A percentile compares a stretch with the other conserved stretches of the same genome.
Evolutionary conservation across 1,284 basidiomycete genomes (phyloP).

Genomic region (Ustilago crameri): DNA sequence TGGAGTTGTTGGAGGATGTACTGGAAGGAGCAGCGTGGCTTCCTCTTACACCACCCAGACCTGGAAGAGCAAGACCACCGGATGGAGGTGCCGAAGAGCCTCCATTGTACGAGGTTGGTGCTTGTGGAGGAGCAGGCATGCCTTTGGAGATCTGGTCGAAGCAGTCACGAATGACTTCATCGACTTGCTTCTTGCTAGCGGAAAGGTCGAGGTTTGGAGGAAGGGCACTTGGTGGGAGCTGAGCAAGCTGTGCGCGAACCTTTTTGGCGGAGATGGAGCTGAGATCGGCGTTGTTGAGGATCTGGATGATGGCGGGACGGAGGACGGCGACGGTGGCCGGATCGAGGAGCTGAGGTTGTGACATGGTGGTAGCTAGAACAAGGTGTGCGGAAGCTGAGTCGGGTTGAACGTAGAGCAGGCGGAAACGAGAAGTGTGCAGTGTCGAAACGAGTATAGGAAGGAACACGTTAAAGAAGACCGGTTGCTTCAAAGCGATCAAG

Average conservation of each 20-base stretch:
- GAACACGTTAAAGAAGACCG: too few relatives aligned
- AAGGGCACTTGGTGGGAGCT: conserved; percentile 47
- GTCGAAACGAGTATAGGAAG: background rate
- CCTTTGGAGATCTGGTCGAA: conserved; percentile 58
- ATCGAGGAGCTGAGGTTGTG: conserved; percentile 39
- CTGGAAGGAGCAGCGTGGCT: conserved; percentile 31
- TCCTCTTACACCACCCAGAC: conserved; percentile 54
- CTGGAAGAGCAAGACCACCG: conserved; percentile 55
- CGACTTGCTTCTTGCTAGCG: conserved; percentile 60
- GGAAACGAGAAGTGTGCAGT: background rate
- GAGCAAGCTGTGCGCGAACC: conserved; percentile 54
- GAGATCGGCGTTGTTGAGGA: conserved; percentile 62
- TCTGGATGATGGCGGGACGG: conserved; percentile 57
- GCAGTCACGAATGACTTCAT: conserved; percentile 60
- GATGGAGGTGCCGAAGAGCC: conserved; percentile 37
- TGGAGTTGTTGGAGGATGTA: conserved; percentile 28
- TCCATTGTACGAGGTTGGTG: conserved; percentile 25
- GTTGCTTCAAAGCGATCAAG: too few relatives aligned
- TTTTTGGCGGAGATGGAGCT: conserved; percentile 60
- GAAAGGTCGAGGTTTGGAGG: conserved; percentile 52
- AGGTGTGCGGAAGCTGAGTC: background rate
- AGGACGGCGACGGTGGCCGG: conserved; percentile 45
- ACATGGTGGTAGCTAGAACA: conserved; percentile 25
- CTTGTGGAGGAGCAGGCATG: conserved; percentile 44
- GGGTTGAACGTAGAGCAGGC: background rate